Evolutionary conservation across 2,329 filamentous ascomycete genomes (phyloP), one percentile per base, ranked within the genome.

Genomic region (Fonsecaea pedrosoi): DNA sequence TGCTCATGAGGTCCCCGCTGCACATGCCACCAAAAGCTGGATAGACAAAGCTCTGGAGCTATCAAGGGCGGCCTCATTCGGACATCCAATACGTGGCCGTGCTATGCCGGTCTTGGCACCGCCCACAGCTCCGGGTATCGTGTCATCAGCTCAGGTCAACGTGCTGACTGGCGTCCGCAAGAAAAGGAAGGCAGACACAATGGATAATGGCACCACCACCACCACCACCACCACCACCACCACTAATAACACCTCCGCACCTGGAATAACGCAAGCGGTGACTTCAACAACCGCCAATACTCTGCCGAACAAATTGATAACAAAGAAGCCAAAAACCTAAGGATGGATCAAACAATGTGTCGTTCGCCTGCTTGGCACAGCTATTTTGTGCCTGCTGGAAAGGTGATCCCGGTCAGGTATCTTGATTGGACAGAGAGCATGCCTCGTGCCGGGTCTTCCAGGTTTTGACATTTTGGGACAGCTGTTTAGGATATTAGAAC

Each of bases 261-360:
- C 54, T 32, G 34, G 42, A n/a, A 38, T 8, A 2, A 32, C 32
- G 15, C 40, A 56, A 54, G 18, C 6, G 15, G 1, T 45, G 18
- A 30, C 53, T 7, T 21, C 10, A 12, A 15, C 59, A 37, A 30
- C 54, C 6, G 54, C 62, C 15, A 67, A 66, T 34, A 61, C 60
- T 5, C 57, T 73, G 4, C 37, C 69, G 12, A 54, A 69, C 45
- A 58, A 59, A 13, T n/a, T 73, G n/a, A 58, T 73, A 12, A 63
- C 66, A 54, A 73, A 73, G 62, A 73, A 72, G 57, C 63, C 66
- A 2, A 73, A 72, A 62, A 35, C 37, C 35, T 70, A 67, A 38
- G n/a, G 8, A 50, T 38, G 3, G 32, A 40, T 30, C 4, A n/a
- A n/a, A 62, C 12, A 18, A 62, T 2, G n/a, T 38, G 18, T 25